Evolutionary conservation across 495 filamentous ascomycete species (phyloP).

Genomic region (Lophiostoma macrostomum): DNA sequence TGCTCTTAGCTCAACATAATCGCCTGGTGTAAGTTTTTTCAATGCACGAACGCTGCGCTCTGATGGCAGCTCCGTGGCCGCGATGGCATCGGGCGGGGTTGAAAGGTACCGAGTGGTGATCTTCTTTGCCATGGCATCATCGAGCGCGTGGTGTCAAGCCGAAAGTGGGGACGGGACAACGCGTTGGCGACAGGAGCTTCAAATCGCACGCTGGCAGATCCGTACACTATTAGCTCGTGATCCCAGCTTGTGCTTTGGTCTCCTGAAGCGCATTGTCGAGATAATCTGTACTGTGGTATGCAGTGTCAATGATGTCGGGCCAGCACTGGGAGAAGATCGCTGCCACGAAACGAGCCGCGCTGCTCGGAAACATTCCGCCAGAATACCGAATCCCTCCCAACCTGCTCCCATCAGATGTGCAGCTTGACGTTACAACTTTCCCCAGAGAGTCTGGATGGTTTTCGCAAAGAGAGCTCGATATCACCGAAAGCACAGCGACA

Average conservation of each 20-base stretch:
- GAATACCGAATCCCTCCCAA: conserved; percentile 45
- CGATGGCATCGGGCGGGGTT: too few species aligned
- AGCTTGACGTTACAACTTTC: conserved; percentile 44
- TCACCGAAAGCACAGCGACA: conserved; percentile 27
- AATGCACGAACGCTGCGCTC: too few species aligned
- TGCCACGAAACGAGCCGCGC: conserved; percentile 40
- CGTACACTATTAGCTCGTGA: too few species aligned
- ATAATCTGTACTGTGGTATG: background rate
- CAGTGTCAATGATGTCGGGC: conserved; percentile 1
- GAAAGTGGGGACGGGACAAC: too few species aligned
- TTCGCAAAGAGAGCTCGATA: conserved; percentile 28
- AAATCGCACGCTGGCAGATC: too few species aligned
- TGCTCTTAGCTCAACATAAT: conserved; percentile 16
- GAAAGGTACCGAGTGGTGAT: too few species aligned
- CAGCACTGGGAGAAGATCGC: conserved; percentile 41
- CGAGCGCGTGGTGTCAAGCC: too few species aligned
- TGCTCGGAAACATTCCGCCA: conserved; percentile 41
- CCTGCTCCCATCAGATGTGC: conserved; percentile 40
- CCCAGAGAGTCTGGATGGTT: conserved; percentile 43
- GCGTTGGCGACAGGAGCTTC: too few species aligned
- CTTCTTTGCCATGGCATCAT: too few species aligned
- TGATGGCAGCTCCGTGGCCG: too few species aligned
- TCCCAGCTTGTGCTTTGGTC: too few species aligned
- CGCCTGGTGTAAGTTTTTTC: conserved; percentile 36
- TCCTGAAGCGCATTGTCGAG: background rate